Conservation (phyloP, 164 flowering plant species). For the Magnolia changhungtana region DNA sequence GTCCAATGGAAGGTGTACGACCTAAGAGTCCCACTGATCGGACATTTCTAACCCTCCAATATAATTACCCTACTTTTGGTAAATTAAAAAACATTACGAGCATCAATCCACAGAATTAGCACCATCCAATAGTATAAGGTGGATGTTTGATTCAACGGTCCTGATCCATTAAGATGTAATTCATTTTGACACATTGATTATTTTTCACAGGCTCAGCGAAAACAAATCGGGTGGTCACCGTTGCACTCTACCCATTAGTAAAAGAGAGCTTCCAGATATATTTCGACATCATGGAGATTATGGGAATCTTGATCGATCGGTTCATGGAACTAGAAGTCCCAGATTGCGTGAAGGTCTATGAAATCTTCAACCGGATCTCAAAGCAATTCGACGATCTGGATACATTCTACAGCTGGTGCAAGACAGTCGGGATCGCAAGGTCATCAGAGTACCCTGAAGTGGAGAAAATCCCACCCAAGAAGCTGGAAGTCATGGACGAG, state of each 20-base stretch:
- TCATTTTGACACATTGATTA: too few species aligned
- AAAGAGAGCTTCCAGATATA: constrained; percentile 79
- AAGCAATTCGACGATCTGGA: constrained; percentile 83
- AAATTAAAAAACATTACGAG: too few species aligned
- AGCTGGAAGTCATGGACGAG: constrained; percentile 49
- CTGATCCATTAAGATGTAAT: too few species aligned
- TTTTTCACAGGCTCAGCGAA: constrained; percentile 50
- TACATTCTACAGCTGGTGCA: constrained; percentile 41
- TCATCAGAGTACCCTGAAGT: constrained; percentile 48
- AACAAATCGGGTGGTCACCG: constrained; percentile 51
- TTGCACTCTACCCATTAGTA: constrained; percentile 64
- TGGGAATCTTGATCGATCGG: constrained; percentile 66
- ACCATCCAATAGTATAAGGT: too few species aligned
- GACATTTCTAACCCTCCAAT: too few species aligned
- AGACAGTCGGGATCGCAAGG: constrained; percentile 30
- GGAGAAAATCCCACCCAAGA: constrained; percentile 37
- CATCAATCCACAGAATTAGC: too few species aligned
- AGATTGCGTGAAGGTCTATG: constrained; percentile 64
- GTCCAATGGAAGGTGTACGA: too few species aligned
- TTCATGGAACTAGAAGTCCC: constrained; percentile 71
- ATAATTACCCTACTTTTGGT: too few species aligned
- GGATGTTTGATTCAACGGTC: too few species aligned
- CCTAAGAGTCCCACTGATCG: too few species aligned
- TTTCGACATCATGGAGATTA: constrained; percentile 66
- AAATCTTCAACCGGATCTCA: constrained; percentile 54